Base-by-base conservation (phyloP, 2,329 filamentous ascomycete genomes). In the Raffaelea albimanens region DNA sequence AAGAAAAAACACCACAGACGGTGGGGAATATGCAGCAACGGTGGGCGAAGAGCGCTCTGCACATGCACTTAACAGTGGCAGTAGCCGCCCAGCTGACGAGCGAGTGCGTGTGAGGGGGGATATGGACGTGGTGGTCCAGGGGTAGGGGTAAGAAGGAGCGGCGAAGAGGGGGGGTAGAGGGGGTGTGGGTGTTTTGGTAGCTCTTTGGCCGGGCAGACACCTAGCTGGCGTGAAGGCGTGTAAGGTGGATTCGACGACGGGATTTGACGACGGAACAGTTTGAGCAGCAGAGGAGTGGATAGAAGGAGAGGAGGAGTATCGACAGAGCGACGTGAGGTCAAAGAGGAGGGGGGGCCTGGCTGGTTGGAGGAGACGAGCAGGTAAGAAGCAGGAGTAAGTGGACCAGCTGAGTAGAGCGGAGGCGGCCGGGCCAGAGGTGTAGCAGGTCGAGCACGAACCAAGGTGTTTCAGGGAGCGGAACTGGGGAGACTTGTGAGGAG, bases 401-500 rank as follows among this genome's bases (percentile, higher is more conserved):
- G 14, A n/a, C 14, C 40, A 16, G 16, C 40, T 20, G 10, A 11
- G 46, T 40, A 34, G 41, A 48, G 38, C 18, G 5, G 14, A 23
- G 33, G 14, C 29, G 9, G 39, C 19, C 39, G 38, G 47, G 23
- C 16, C 22, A 19, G 23, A 36, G 43, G 40, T 48, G 49, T 43
- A 45, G 43, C 46, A 50, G 44, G 41, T 47, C 44, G 48, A 50
- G 52, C 52, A 49, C 48, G 44, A 52, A 50, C 46, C 52, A 50
- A 45, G 52, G 31, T 43, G 52, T 53, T 53, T 53, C 52, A 52
- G 50, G 38, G 44, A n/a, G 40, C 43, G 48, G 43, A 39, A 46
- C 48, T 31, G 41, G n/a, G n/a, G n/a, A n/a, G n/a, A n/a, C n/a
- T 34, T 41, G 48, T 33, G 36, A 22, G 36, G 20, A 33, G 2